These are phyloP conservation scores for Podospora appendiculata DNA, from an alignment of 495 filamentous ascomycete genomes.

Conservation along the genomic window DNA sequence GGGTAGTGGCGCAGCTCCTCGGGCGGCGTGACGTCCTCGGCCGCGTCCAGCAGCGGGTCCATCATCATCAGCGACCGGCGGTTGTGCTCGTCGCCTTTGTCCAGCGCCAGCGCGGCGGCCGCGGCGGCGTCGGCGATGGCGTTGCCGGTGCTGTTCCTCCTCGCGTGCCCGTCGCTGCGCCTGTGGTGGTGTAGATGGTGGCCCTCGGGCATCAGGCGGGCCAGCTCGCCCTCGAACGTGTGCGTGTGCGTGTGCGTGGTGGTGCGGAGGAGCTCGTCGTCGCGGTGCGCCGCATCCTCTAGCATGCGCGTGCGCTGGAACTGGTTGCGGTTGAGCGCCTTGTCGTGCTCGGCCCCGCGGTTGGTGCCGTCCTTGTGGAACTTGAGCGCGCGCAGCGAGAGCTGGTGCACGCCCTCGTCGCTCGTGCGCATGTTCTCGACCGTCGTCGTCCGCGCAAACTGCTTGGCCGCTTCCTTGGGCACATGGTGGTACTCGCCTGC, in stretches of 20 bases:
- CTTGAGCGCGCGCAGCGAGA: conserved; percentile 27
- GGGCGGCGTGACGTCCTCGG: conserved; percentile 1
- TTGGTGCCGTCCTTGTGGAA: conserved; percentile 16
- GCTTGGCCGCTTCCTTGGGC: conserved; percentile 38
- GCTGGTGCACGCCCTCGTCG: conserved; percentile 15
- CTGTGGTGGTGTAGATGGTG: neutral
- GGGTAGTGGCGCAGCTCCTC: conserved; percentile 3
- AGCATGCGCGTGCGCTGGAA: conserved; percentile 23
- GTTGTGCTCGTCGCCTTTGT: neutral
- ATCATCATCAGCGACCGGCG: conserved; percentile 9
- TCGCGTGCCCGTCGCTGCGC: neutral
- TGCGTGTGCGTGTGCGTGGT: conserved; percentile 3
- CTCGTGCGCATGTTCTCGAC: conserved; percentile 26
- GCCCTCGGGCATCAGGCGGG: conserved; percentile 4
- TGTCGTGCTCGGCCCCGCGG: conserved; percentile 9
- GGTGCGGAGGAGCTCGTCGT: conserved; percentile 12
- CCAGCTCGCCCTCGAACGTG: conserved; percentile 15
- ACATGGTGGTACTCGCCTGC: conserved; percentile 26
- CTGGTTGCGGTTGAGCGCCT: conserved; percentile 22
- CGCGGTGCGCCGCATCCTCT: conserved; percentile 19
- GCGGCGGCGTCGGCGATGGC: no score
- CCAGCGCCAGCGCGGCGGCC: conserved; percentile 1
- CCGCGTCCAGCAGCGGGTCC: neutral
- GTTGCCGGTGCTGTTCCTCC: conserved; percentile 19
- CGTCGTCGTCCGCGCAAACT: conserved; percentile 42